Evolutionary conservation across 148 eudicot genomes (phyloP).

Genomic region (Vaccinium vitisidaea): DNA sequence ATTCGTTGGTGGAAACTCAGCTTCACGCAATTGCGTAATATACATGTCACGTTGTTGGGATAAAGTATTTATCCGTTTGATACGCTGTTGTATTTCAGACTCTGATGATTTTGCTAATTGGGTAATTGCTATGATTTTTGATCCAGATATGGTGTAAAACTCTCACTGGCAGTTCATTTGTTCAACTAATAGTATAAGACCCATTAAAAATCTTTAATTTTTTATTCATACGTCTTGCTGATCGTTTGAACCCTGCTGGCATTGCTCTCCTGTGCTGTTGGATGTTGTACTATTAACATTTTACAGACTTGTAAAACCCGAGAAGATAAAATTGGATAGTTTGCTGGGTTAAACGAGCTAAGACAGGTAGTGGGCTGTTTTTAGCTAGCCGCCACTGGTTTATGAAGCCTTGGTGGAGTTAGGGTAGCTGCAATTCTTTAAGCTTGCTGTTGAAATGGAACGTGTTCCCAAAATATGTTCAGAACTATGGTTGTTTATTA

Average conservation of each 20-base stretch:
- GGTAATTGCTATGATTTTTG: not conserved
- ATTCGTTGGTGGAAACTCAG: too few species aligned
- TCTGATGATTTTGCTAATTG: not conserved
- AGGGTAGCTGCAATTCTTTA: not conserved
- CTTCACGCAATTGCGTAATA: not conserved
- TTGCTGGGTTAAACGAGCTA: not conserved
- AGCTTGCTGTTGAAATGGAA: not conserved
- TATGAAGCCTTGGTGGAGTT: not conserved
- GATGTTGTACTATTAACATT: not conserved
- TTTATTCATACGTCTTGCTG: not conserved
- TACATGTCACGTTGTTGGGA: not conserved
- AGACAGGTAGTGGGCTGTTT: not conserved
- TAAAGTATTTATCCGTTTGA: not conserved
- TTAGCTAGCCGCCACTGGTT: not conserved
- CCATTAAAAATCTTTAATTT: not conserved
- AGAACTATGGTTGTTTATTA: not conserved
- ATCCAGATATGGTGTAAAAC: not conserved
- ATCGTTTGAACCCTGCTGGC: not conserved
- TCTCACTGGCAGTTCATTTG: not conserved
- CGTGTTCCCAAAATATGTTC: not conserved
- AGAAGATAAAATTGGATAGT: conserved; percentile 3
- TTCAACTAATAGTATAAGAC: not conserved
- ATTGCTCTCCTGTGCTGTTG: not conserved
- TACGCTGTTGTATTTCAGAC: conserved; percentile 1
- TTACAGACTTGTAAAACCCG: not conserved